Evolutionary conservation across 345 rosid genomes (phyloP), one percentile per base, ranked within the genome.

Genomic region (Populus euphratica): DNA sequence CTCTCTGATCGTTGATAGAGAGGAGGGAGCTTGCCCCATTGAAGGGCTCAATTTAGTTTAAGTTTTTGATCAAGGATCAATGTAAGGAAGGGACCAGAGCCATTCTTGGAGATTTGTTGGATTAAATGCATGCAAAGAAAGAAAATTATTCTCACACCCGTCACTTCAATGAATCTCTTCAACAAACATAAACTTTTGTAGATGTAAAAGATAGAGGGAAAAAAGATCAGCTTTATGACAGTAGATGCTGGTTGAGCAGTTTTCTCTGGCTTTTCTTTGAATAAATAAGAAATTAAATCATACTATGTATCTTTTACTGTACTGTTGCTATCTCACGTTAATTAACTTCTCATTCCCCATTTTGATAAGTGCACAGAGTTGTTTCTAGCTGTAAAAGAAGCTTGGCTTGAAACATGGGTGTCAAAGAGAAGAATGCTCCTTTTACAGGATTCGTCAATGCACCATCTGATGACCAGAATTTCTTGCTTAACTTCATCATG

Each of bases 401-500:
- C 59, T 17, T 73, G 59, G 67, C 38, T 76, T 75, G 33, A 62
- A 74, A 20, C 35, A 83, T 81, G 80, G 77, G 70, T 67, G 31
- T 35, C 44, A 68, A 50, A 8, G 70, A 71, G 68, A 74, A 80
- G 31, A 52, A 81, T 76, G 81, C 78, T 76, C 67, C 79, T 78
- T 59, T n/a, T 23, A 61, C 20, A 38, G 29, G 69, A 13, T 49
- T 73, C 29, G 71, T 67, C 62, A 36, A 78, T 27, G 77, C 76
- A 36, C 73, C 76, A 74, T 77, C 76, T 1, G 69, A 72, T 47
- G 88, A 88, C 77, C 90, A 84, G 70, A 73, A 78, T 77, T 88
- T 89, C 88, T 83, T 89, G 87, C 78, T 87, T 50, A 82, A 83
- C 73, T 89, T 91, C 81, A 77, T 88, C 54, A 87, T 89, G 92